Evolutionary conservation across 345 rosid species (phyloP), one percentile per base, ranked within the genome.

Genomic region (Tarenaya hassleriana): DNA sequence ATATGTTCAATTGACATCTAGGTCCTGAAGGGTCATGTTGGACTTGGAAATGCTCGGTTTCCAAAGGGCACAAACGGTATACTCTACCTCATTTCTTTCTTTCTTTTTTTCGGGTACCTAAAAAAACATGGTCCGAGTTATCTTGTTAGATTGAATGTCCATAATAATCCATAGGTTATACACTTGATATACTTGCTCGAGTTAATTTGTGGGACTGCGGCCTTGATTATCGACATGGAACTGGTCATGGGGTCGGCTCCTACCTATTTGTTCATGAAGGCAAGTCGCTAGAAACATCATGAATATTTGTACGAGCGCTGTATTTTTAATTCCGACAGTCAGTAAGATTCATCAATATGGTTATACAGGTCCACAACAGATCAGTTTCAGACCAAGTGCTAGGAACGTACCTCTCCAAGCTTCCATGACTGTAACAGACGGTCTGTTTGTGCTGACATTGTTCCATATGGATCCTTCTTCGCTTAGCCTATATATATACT

Each of bases 171-270:
- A 34, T 44, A 92, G 98, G 98, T 55, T 77, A 81, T 72, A 66
- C 83, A 17, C 85, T 94, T 64, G 99, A 94, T 67, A 80, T 88
- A 52, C 94, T 94, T 75, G 95, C 99, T 59, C 78, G 99, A 55
- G 42, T 77, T 61, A 91, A 95, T 34, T 73, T 86, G 70, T 88
- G 97, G 97, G 78, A 80, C 69, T 31, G 81, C 47, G 99, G 99
- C 41, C 94, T 94, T 67, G 95, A 88, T 75, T 94, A 86, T 68
- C 81, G 91, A 40, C 99, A 94, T 56, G 99, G 95, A 33, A 94
- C 99, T 52, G 99, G 99, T 60, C 99, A 94, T 72, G 97, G 99
- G 58, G 74, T 94, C 34, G 99, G 99, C 24, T 94, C 99, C 61
- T 94, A 83, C 73, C 77, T 94, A 47, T 79, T 66, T 38, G 97